Evolutionary conservation across 108 stramenopile genomes (phyloP).

Genomic region (Discostella stelligeroides): DNA sequence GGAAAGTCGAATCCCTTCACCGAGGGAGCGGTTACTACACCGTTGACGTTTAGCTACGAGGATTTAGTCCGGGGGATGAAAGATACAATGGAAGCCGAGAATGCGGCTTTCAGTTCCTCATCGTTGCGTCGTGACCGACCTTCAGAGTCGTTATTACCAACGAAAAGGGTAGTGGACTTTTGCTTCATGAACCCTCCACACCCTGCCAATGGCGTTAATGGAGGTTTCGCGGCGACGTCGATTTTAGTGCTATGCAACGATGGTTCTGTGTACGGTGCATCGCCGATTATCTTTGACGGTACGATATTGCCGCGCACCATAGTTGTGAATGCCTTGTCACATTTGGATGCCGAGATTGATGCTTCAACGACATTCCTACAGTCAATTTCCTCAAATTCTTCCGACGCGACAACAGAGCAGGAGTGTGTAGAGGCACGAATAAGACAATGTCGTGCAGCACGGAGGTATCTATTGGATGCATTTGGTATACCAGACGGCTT

Average conservation of each 20-base stretch:
- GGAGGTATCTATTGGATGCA: constrained; percentile 36
- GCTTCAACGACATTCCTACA: constrained; percentile 10
- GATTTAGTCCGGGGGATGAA: constrained; percentile 29
- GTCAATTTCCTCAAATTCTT: neutral
- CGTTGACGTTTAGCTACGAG: constrained; percentile 18
- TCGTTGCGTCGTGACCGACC: constrained; percentile 6
- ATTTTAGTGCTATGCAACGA: constrained; percentile 51
- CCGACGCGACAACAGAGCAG: constrained; percentile 28
- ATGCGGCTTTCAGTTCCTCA: constrained; percentile 25
- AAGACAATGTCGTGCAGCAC: constrained; percentile 42
- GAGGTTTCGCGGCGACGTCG: constrained; percentile 43
- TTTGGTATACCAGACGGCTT: constrained; percentile 23
- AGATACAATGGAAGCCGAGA: constrained; percentile 28
- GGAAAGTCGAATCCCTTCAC: constrained; percentile 9
- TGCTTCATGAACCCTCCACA: constrained; percentile 32
- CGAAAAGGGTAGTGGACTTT: constrained; percentile 30
- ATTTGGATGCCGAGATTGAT: constrained; percentile 39
- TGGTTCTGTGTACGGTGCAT: constrained; percentile 64
- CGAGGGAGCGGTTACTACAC: constrained; percentile 48
- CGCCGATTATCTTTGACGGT: constrained; percentile 75
- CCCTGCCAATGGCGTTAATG: neutral
- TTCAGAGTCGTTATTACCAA: neutral
- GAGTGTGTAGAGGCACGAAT: constrained; percentile 28
- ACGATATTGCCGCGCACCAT: constrained; percentile 49
- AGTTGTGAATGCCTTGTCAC: constrained; percentile 38